These are phyloP conservation scores for Termitomyces sp. DNA, from an alignment of 768 basidiomycete genomes.

Conservation along the genomic window DNA sequence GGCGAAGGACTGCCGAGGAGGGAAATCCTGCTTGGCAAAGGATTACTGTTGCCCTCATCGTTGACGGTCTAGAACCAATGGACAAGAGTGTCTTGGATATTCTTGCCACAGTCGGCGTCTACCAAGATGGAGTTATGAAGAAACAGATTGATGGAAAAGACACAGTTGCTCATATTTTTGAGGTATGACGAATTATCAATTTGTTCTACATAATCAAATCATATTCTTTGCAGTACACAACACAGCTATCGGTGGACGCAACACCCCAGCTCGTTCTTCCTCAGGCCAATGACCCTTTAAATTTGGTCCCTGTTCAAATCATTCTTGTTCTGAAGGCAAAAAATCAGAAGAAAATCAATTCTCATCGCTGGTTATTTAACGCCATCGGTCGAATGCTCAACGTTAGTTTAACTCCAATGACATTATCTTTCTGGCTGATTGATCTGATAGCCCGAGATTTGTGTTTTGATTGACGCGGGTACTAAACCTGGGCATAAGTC, in stretches of 20 bases:
- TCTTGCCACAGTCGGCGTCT: constrained; percentile 86
- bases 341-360: constrained; percentile 96
- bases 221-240: constrained; percentile 71
- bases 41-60: constrained; percentile 85
- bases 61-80: constrained; percentile 93
- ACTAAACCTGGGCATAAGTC: constrained; percentile 97
- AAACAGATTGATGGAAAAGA: constrained; percentile 87
- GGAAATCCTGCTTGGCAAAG: constrained; percentile 87
- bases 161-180: constrained; percentile 92
- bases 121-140: constrained; percentile 95
- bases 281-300: constrained; percentile 85
- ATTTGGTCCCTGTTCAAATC: constrained; percentile 89
- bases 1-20: constrained; percentile 80
- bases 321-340: constrained; percentile 90
- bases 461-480: constrained; percentile 91
- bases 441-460: constrained; percentile 71
- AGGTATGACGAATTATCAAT: constrained; percentile 44
- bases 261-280: constrained; percentile 90
- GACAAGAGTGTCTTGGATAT: constrained; percentile 92
- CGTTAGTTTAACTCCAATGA: constrained; percentile 32
- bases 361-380: constrained; percentile 95
- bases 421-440: neutral
- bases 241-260: constrained; percentile 89
- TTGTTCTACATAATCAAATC: constrained; percentile 1
- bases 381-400: constrained; percentile 82